Base-by-base conservation (phyloP, 2,329 filamentous ascomycete species). In the Cephalotrichum gorgonifer region DNA sequence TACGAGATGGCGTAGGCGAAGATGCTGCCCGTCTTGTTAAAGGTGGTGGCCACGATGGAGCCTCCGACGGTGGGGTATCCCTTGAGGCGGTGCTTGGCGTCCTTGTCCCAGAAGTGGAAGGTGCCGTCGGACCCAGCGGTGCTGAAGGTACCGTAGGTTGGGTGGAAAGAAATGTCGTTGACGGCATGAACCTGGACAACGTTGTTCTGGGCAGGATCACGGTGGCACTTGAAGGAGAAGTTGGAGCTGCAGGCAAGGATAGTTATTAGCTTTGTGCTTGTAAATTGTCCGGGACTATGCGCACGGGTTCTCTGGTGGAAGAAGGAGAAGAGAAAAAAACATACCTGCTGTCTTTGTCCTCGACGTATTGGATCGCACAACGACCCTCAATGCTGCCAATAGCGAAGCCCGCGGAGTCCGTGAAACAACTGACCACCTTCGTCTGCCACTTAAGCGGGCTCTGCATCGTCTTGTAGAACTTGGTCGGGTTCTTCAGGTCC, bases 161-260 rank as follows among this genome's bases (percentile, higher is more conserved):
- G 93, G 70, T 98, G 93, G 81, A 97, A 97, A 23, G 88, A 94
- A 66, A 98, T 98, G 57, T 89, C 85, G 70, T 98, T 98, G 62
- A 98, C 89, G 2, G 89, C 84, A 73, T 90, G 93, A 58, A 97
- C 93, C 61, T 91, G 93, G 58, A 86, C 88, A 55, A 85, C 72
- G 66, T 88, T 90, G 60, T 79, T 79, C 50, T 81, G 70, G 1
- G 86, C 80, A 5, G 81, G 79, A 59, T 95, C 88, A 51, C 93
- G 89, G 67, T 98, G 93, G 69, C 93, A 98, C 70, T 97, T 97
- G 81, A 98, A 98, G 39, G 88, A 95, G 74, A 98, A 98, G 73
- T 98, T 97, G 61, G 84, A 86, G 59, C 83, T 85, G 55, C 17
- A 4, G n/a, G 15, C 9, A 33, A 23, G 12, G 17, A 25, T 9